phyloP scores from a whole-genome alignment of 768 basidiomycete genomes.

The Hygrophorus pudorinus region DNA sequence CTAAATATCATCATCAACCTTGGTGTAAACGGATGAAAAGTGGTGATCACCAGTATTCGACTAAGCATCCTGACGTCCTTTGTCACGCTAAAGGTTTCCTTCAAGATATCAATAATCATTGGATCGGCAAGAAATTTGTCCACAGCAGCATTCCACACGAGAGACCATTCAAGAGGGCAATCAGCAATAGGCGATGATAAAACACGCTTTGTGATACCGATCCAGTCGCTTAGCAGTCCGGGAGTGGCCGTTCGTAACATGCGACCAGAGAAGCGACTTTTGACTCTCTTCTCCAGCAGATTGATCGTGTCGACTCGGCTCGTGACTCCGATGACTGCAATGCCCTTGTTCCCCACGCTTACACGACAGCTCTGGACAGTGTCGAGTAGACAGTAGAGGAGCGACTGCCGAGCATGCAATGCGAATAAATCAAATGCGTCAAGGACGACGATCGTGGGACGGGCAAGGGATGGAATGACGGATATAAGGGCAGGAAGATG shows the following conservation, averaged over 20 bases:
- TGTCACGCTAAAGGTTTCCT: constrained; percentile 51
- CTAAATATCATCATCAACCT: neutral
- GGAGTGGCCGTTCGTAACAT: constrained; percentile 72
- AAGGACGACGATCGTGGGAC: constrained; percentile 74
- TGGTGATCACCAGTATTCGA: constrained; percentile 47
- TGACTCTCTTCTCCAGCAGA: constrained; percentile 90
- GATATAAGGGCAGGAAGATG: constrained; percentile 70
- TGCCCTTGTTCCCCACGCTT: constrained; percentile 46
- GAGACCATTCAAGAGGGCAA: constrained; percentile 38
- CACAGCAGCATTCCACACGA: constrained; percentile 48
- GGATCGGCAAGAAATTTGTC: constrained; percentile 46
- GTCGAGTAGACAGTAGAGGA: constrained; percentile 93
- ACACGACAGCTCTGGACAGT: constrained; percentile 81
- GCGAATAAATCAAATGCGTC: constrained; percentile 95
- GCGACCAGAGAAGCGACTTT: constrained; percentile 92
- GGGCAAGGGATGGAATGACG: constrained; percentile 65
- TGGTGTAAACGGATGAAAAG: neutral
- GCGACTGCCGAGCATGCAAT: constrained; percentile 80
- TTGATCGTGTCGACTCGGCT: constrained; percentile 83
- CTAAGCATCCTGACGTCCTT: constrained; percentile 49
- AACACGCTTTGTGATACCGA: constrained; percentile 34
- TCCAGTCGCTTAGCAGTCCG: constrained; percentile 36
- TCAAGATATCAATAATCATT: constrained; percentile 33
- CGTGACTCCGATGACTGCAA: constrained; percentile 83
- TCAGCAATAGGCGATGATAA: constrained; percentile 26